Conservation (phyloP, 1,284 basidiomycete species). For the Papiliotrema laurentii region DNA sequence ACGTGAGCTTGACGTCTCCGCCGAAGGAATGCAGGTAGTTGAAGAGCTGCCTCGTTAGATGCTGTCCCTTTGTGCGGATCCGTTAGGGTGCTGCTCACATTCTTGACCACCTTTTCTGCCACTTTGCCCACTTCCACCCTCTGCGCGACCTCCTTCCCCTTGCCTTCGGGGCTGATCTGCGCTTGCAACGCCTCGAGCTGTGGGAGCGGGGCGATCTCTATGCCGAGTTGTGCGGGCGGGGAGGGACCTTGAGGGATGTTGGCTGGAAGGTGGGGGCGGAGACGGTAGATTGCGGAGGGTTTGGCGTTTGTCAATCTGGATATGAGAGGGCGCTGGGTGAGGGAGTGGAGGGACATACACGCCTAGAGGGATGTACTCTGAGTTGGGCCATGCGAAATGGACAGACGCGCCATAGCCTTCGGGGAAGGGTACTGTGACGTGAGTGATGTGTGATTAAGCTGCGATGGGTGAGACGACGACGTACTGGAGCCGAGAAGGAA, state of each 20-base stretch:
- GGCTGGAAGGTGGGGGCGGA: slow-evolving; percentile 57
- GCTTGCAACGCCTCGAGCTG: slow-evolving; percentile 38
- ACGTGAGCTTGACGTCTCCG: slow-evolving; percentile 51
- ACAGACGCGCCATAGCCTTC: slow-evolving; percentile 84
- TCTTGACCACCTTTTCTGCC: slow-evolving; percentile 48
- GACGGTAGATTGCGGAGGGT: slow-evolving; percentile 84
- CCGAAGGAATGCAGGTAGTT: slow-evolving; percentile 78
- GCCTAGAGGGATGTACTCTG: slow-evolving; percentile 80
- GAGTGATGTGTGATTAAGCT: not conserved
- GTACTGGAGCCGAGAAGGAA: slow-evolving; percentile 77
- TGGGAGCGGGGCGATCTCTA: slow-evolving; percentile 56
- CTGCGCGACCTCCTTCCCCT: slow-evolving; percentile 27
- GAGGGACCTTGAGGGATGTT: slow-evolving; percentile 22
- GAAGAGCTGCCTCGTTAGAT: slow-evolving; percentile 61
- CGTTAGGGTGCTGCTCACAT: slow-evolving; percentile 36
- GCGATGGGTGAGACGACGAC: slow-evolving; percentile 20
- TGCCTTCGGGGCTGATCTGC: slow-evolving; percentile 47
- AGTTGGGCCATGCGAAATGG: slow-evolving; percentile 84
- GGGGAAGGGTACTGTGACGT: slow-evolving; percentile 74
- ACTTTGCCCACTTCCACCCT: slow-evolving; percentile 40
- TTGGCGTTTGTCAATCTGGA: slow-evolving; percentile 81
- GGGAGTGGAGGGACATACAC: slow-evolving; percentile 57
- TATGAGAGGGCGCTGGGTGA: slow-evolving; percentile 1
- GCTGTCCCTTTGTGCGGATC: slow-evolving; percentile 7
- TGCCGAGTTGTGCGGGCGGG: slow-evolving; percentile 51